Conservation (phyloP, 2,329 filamentous ascomycete species). For the Colletotrichum sp. region DNA sequence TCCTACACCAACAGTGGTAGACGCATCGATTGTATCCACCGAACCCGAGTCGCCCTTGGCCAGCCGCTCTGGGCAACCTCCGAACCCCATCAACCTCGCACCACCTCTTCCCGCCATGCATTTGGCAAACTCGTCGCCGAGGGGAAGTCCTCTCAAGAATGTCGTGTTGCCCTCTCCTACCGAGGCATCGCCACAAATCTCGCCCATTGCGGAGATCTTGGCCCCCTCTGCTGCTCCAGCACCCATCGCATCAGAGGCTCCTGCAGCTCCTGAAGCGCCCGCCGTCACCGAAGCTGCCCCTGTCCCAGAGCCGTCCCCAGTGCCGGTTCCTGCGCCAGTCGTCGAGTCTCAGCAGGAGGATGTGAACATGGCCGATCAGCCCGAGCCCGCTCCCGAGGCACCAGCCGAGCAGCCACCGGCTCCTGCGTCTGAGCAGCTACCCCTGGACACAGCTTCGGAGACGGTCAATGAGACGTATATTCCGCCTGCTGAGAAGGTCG, state of each 20-base stretch:
- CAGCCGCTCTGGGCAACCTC: constrained; percentile 10
- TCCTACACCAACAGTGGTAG: constrained; percentile 26
- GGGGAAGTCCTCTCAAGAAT: constrained; percentile 59
- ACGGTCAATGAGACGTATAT: constrained; percentile 3
- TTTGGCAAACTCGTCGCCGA: constrained; percentile 31
- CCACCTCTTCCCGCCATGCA: constrained; percentile 32
- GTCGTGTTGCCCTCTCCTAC: constrained; percentile 53
- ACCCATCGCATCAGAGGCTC: not conserved
- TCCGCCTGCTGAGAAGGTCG: constrained; percentile 15
- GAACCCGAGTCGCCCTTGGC: constrained; percentile 16
- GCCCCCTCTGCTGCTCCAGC: not conserved
- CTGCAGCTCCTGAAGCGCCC: not conserved
- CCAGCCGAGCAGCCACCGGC: not conserved
- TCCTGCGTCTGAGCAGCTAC: not conserved
- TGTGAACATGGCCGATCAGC: not conserved
- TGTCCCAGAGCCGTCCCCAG: not conserved
- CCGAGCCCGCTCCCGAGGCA: not conserved
- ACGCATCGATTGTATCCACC: constrained; percentile 24
- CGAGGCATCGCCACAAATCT: constrained; percentile 32
- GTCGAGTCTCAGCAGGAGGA: not conserved
- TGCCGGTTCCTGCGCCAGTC: not conserved
- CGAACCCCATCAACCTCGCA: constrained; percentile 35
- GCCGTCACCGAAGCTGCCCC: not conserved
- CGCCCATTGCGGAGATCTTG: constrained; percentile 10
- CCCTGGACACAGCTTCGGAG: not conserved